Evolutionary conservation across 106 monocot genomes (phyloP).

Genomic region (Platanthera guangdongensis): DNA sequence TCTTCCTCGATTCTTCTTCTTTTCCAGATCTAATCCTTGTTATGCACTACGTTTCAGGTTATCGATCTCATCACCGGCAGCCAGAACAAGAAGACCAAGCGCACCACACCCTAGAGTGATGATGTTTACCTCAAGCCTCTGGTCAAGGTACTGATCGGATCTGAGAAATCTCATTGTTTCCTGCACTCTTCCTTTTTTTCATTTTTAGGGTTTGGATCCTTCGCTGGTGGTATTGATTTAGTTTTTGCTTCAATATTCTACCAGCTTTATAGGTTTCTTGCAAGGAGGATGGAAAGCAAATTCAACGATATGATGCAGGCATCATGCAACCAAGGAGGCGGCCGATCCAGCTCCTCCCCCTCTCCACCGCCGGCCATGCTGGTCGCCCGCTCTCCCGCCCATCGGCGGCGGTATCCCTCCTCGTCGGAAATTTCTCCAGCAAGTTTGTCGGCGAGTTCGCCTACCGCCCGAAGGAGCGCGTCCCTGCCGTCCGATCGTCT

Average conservation of each 20-base stretch:
- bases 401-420: too few relatives aligned
- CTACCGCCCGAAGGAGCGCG: too few relatives aligned
- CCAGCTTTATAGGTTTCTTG: constrained; percentile 83
- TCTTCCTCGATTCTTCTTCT: too few relatives aligned
- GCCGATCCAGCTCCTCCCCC: too few relatives aligned
- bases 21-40: too few relatives aligned
- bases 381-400: too few relatives aligned
- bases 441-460: too few relatives aligned
- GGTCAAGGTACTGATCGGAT: constrained; percentile 53
- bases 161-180: background rate
- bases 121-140: constrained; percentile 95
- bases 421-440: too few relatives aligned
- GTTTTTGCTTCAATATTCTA: constrained; percentile 1
- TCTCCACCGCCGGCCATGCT: too few relatives aligned
- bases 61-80: constrained; percentile 89
- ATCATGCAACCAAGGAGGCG: too few relatives aligned
- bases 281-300: constrained; percentile 71
- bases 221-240: background rate
- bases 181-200: background rate
- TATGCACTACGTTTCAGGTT: constrained; percentile 24
- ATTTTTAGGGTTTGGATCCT: background rate
- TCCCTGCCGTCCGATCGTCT: too few relatives aligned
- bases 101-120: constrained; percentile 72
- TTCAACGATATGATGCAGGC: constrained; percentile 78
- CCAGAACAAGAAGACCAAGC: constrained; percentile 82